Conservation (phyloP, 108 stramenopile species). For the Chaetoceros tenuissimus region DNA sequence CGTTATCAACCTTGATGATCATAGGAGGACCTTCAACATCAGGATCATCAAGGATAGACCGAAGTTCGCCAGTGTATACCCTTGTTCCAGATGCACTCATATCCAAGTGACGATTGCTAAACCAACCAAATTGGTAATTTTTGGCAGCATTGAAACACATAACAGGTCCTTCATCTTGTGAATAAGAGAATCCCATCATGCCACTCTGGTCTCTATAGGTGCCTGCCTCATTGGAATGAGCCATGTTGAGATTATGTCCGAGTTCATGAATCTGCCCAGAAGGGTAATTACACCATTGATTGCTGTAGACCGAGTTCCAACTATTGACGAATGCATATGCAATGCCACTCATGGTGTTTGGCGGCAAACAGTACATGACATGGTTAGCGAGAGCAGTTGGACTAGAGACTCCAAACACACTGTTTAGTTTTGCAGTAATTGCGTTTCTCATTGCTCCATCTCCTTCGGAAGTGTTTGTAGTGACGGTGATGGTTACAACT, state of each 20-base stretch:
- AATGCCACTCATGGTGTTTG: constrained; percentile 11
- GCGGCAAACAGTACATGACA: constrained; percentile 30
- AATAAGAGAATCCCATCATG: constrained; percentile 40
- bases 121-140: constrained; percentile 51
- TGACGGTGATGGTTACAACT: too few species aligned
- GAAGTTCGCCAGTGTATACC: constrained; percentile 4
- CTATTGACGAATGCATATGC: constrained; percentile 39
- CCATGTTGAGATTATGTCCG: constrained; percentile 33
- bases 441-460: constrained; percentile 13
- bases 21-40: constrained; percentile 2
- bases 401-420: constrained; percentile 9
- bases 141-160: constrained; percentile 55
- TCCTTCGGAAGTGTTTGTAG: constrained; percentile 4
- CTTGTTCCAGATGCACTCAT: background rate
- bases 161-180: constrained; percentile 19
- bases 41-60: constrained; percentile 15
- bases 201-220: constrained; percentile 44
- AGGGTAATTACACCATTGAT: constrained; percentile 40
- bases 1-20: constrained; percentile 12
- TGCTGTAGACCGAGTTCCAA: constrained; percentile 40
- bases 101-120: constrained; percentile 7
- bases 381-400: constrained; percentile 23
- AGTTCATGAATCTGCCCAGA: constrained; percentile 54
- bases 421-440: constrained; percentile 8
- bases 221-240: constrained; percentile 35